A percentile compares a stretch with the other conserved stretches of the same genome.
phyloP scores from a whole-genome alignment of 495 filamentous ascomycete species.

The Talaromyces proteolyticus region DNA sequence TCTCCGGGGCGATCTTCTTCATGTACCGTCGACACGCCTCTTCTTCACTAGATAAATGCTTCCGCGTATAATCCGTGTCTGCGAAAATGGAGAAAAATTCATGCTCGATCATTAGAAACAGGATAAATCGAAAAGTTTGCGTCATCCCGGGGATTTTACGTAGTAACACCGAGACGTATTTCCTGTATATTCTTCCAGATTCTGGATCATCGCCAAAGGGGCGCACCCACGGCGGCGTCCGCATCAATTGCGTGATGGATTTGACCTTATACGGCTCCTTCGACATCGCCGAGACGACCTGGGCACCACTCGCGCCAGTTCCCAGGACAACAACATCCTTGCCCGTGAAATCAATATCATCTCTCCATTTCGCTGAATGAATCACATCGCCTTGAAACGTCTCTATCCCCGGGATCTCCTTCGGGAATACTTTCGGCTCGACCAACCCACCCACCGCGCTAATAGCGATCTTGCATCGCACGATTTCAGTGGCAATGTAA shows the following conservation, averaged over 20 bases:
- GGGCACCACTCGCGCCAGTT: slow-evolving; percentile 49
- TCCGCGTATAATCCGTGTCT: slow-evolving; percentile 20
- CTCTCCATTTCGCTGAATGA: slow-evolving; percentile 50
- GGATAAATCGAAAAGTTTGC: slow-evolving; percentile 17
- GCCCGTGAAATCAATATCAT: slow-evolving; percentile 26
- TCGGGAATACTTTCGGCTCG: slow-evolving; percentile 45
- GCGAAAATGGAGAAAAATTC: slow-evolving; percentile 28
- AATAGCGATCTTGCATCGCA: slow-evolving; percentile 51
- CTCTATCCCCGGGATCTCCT: slow-evolving; percentile 47
- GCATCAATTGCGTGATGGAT: slow-evolving; percentile 57
- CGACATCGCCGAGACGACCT: slow-evolving; percentile 33
- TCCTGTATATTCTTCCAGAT: slow-evolving; percentile 25
- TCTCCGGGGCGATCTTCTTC: slow-evolving; percentile 42
- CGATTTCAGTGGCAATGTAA: slow-evolving; percentile 33
- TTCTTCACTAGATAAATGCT: slow-evolving; percentile 22
- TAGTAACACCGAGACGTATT: slow-evolving; percentile 31
- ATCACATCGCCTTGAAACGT: slow-evolving; percentile 44
- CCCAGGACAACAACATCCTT: slow-evolving; percentile 55
- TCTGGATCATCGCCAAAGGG: slow-evolving; percentile 7
- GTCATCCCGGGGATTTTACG: slow-evolving; percentile 39
- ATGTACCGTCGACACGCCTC: slow-evolving; percentile 39
- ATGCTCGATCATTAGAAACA: slow-evolving; percentile 32
- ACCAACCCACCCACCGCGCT: slow-evolving; percentile 50
- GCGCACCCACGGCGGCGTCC: slow-evolving; percentile 56
- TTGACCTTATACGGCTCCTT: slow-evolving; percentile 39